phyloP scores from a whole-genome alignment of 2,329 filamentous ascomycete species.

The Pezicula rhizophila region DNA sequence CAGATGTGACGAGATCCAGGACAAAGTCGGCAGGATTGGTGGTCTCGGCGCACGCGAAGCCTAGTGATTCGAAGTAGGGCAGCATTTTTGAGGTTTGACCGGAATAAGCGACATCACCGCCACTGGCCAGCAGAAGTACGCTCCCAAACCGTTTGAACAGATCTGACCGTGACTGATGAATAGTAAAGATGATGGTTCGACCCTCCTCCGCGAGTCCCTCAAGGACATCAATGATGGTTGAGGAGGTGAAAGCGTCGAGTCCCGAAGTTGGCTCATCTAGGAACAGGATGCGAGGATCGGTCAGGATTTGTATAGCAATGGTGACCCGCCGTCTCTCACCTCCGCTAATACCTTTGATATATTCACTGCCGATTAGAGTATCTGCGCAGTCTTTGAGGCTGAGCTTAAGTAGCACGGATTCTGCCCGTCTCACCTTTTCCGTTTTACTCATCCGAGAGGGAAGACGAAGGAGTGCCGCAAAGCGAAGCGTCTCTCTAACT shows the following conservation, averaged over 20 bases:
- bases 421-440: constrained; percentile 67
- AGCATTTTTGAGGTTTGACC: constrained; percentile 52
- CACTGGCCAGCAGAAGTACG: constrained; percentile 68
- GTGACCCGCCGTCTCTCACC: constrained; percentile 70
- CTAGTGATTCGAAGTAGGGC: constrained; percentile 49
- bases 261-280: constrained; percentile 89
- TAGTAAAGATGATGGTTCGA: constrained; percentile 88
- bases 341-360: constrained; percentile 72
- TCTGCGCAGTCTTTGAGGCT: constrained; percentile 86
- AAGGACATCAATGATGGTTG: constrained; percentile 81
- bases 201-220: constrained; percentile 82
- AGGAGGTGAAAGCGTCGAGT: constrained; percentile 68
- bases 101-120: constrained; percentile 64
- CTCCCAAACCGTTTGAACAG: constrained; percentile 84
- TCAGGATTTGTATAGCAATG: constrained; percentile 86
- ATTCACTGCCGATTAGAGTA: constrained; percentile 75
- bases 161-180: constrained; percentile 88
- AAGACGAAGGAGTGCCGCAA: constrained; percentile 57
- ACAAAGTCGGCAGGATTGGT: constrained; percentile 73
- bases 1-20: constrained; percentile 66
- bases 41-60: constrained; percentile 57
- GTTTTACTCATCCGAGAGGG: constrained; percentile 43
- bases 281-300: constrained; percentile 79
- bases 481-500: constrained; percentile 56
- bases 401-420: constrained; percentile 80